phyloP scores from a whole-genome alignment of 345 rosid genomes.

The Populus ilicifolia region DNA sequence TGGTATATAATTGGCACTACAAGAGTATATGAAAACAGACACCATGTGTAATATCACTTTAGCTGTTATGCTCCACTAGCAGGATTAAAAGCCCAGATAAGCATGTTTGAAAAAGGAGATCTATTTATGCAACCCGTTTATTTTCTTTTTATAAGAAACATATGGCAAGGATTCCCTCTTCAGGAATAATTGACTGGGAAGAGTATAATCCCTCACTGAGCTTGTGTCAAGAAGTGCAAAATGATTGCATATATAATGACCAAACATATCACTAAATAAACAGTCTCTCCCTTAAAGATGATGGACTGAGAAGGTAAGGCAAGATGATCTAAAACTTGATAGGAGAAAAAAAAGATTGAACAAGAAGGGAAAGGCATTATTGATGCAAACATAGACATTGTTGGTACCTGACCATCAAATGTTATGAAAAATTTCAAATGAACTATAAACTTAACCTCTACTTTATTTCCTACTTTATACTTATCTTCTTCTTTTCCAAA shows the following conservation, averaged over 20 bases:
- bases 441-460: background rate
- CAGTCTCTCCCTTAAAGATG: background rate
- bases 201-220: background rate
- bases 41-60: background rate
- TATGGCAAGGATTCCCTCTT: background rate
- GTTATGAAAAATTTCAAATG: background rate
- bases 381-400: background rate
- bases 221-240: background rate
- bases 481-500: background rate
- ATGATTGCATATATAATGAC: background rate
- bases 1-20: constrained; percentile 79
- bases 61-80: background rate
- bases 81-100: background rate
- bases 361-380: background rate
- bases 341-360: too few relatives aligned
- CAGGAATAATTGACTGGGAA: background rate
- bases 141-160: background rate
- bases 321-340: background rate
- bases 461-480: background rate
- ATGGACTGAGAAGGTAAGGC: background rate
- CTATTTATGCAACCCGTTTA: background rate
- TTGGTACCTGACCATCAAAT: background rate
- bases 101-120: background rate
- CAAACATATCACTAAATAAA: background rate
- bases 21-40: constrained; percentile 9